Evolutionary conservation across 2,329 filamentous ascomycete genomes (phyloP).

Genomic region (Colletotrichum sp.): DNA sequence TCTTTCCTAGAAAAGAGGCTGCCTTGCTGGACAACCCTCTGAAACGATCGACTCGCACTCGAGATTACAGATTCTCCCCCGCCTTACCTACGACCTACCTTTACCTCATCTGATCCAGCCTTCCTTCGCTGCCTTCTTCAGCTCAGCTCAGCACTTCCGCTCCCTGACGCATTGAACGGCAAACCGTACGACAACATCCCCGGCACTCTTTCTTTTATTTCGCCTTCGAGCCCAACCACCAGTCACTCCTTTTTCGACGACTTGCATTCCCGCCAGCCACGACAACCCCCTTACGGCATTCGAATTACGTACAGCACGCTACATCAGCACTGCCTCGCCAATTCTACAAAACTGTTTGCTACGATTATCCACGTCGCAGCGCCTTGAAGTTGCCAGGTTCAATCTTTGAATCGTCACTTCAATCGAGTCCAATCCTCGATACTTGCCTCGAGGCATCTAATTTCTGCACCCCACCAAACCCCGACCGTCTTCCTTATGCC

Average conservation of each 20-base stretch:
- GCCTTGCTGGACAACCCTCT: slow-evolving; percentile 22
- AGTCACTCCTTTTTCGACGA: slow-evolving; percentile 20
- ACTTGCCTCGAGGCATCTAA: slow-evolving; percentile 8
- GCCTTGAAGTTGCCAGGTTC: not conserved
- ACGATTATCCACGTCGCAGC: not conserved
- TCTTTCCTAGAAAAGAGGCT: slow-evolving; percentile 10
- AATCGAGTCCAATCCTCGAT: not conserved
- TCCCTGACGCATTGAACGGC: not conserved
- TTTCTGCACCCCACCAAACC: not conserved
- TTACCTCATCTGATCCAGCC: not conserved
- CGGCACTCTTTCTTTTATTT: not conserved
- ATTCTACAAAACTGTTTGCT: not conserved
- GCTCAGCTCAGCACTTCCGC: not conserved
- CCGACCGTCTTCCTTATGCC: slow-evolving; percentile 63
- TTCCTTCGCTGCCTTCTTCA: not conserved
- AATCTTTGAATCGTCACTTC: not conserved
- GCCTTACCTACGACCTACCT: not conserved
- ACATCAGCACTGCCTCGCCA: not conserved
- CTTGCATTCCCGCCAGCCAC: slow-evolving; percentile 15
- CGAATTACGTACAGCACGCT: slow-evolving; percentile 8
- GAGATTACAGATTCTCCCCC: not conserved
- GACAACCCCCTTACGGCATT: slow-evolving; percentile 15
- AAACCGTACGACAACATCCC: not conserved
- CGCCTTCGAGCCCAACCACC: slow-evolving; percentile 15
- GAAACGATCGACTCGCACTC: slow-evolving; percentile 2